Evolutionary conservation across 2,329 filamentous ascomycete genomes (phyloP).

Genomic region (Xylariaceae sp.): DNA sequence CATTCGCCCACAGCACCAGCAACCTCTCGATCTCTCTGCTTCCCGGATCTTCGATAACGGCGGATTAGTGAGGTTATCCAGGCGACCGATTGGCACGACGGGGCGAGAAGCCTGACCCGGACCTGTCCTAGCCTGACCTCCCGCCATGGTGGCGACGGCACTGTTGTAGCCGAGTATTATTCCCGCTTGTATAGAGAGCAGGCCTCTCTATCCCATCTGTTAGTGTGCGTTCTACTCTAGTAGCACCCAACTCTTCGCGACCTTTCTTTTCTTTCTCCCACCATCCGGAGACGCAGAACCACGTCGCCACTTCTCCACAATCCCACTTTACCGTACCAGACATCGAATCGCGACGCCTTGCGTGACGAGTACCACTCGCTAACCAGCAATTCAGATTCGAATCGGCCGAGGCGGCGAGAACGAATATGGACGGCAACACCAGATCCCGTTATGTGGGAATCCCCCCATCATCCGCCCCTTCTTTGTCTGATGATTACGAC

Average conservation of each 20-base stretch:
- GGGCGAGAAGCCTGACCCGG: not conserved
- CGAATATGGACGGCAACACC: conserved; percentile 24
- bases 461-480: conserved; percentile 1
- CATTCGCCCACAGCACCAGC: not conserved
- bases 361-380: too few relatives aligned
- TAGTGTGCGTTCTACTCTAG: not conserved
- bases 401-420: not conserved
- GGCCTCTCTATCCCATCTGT: not conserved
- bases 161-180: not conserved
- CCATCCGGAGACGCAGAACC: not conserved
- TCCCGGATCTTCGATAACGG: not conserved
- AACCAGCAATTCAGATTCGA: not conserved
- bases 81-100: not conserved
- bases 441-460: conserved; percentile 17
- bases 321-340: not conserved
- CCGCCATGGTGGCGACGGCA: conserved; percentile 10
- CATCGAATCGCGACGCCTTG: not conserved
- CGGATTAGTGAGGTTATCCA: not conserved
- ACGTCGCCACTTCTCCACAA: not conserved
- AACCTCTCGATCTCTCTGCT: not conserved
- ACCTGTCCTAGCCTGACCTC: not conserved
- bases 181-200: not conserved
- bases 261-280: not conserved
- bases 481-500: not conserved
- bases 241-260: not conserved